Base-by-base conservation (phyloP, 2,329 filamentous ascomycete species). In the Alternaria ventricosa region DNA sequence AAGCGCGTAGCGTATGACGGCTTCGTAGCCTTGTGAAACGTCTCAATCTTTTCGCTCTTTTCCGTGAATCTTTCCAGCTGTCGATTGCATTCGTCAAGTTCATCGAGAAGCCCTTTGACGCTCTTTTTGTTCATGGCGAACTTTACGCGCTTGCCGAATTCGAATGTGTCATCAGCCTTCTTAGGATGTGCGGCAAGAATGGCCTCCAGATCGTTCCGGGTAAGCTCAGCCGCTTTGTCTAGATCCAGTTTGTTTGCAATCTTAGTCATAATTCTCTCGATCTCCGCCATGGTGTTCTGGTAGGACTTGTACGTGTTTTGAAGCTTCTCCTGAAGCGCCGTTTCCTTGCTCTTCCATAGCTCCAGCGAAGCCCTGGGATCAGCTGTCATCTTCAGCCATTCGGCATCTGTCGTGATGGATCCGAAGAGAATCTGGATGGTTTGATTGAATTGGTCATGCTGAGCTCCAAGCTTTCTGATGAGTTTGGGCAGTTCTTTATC, bases 41-140 rank as follows among this genome's bases (percentile, higher is more conserved):
- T 76, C 41, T 80, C 77, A 5, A 80, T 73, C 64, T 74, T 79
- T 56, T 80, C 78, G 22, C 75, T 79, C 50, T 76, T 75, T 28
- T 79, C 75, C 1, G 78, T 79, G 43, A 80, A 79, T 13, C 78
- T 72, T 55, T 80, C 78, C 5, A 80, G 69, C 54, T 80, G 77
- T 36, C 78, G 78, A 55, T 79, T 80, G 69, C 78, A 80, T 3
- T 79, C 76, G 36, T 78, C 73, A 20, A 80, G 64, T 61, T 80
- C 74, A 55, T 78, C 76, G 5, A 80, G 63, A 11, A 79, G 61
- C 22, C 68, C 70, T 53, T 78, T 79, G 49, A 80, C 74, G 15
- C 65, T 75, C 60, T 79, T 79, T 62, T 79, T 80, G 44, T 66
- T 75, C 77, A 79, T 80, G 4, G 75, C 75, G 57, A 80, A 80